Evolutionary conservation across 495 filamentous ascomycete species (phyloP), one percentile per base, ranked within the genome.

Genomic region (Rostrohypoxylon terebratum): DNA sequence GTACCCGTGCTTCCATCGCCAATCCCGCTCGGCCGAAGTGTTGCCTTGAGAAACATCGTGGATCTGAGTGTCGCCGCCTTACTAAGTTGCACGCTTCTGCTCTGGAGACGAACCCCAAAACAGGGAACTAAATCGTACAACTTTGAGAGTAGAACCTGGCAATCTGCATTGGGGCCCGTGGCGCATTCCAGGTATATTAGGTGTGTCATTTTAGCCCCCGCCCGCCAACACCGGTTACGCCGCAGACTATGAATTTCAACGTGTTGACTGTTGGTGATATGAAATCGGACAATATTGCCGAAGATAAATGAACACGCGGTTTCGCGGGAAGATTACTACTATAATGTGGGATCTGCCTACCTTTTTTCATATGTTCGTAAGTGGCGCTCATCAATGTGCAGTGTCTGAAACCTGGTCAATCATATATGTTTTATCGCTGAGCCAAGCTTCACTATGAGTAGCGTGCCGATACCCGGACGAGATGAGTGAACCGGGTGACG

Each of bases 41-140:
- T 80, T 0, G 86, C 82, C 8, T 87, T 87, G 75, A 83, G 82
- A 75, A 81, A 79, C 40, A 79, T 87, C 40, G 78, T 85, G 13
- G 83, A 81, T 38, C 76, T 87, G 3, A 78, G 77, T 9, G 71
- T 84, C 53, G 78, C 78, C 14, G 80, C 84, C 38, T 53, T 84
- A 23, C 66, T 86, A 40, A 76, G 82, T n/a, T 77, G 76, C 60
- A 72, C 40, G 0, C 75, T 85, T 8, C 75, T 85, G 10, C 76
- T 86, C 0, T 81, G 80, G 58, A 80, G 81, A 50, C 74, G 81
- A 48, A 51, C 76, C 6, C 14, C 21, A 5, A 34, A 14, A 18
- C 59, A 34, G 1, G 10, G 38, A 1, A 60, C 25, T 31, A 20
- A 20, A n/a, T 21, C 21, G 2, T 31, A 44, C 20, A 66, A 76